A percentile compares a stretch with the other conserved stretches of the same genome.
These are phyloP conservation scores for Microsporum canis DNA, from an alignment of 2,329 filamentous ascomycete genomes.

Conservation along the genomic window DNA sequence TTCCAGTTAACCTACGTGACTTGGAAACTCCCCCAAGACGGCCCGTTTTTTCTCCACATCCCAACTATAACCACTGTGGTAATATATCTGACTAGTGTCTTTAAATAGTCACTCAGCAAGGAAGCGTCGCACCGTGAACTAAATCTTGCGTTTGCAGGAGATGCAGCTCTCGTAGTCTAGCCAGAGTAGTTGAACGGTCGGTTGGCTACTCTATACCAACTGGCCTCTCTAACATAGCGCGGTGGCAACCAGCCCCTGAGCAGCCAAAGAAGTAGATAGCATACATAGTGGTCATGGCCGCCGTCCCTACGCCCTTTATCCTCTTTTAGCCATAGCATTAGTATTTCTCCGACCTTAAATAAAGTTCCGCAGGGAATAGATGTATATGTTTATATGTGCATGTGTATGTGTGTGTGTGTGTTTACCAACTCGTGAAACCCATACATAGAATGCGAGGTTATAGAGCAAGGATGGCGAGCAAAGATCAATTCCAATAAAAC, in stretches of 20 bases:
- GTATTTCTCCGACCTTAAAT: not conserved
- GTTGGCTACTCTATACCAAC: no score
- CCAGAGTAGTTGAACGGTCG: no score
- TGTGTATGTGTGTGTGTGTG: not conserved
- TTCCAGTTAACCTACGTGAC: not conserved
- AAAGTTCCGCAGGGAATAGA: not conserved
- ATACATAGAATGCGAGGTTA: not conserved
- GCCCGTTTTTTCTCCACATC: not conserved
- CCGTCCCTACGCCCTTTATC: not conserved
- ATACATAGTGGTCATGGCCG: no score
- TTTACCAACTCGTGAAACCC: not conserved
- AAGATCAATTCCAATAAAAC: not conserved
- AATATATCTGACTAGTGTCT: not conserved
- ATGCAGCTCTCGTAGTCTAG: no score
- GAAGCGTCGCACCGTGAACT: no score
- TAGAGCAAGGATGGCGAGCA: not conserved
- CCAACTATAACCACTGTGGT: not conserved
- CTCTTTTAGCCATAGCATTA: not conserved
- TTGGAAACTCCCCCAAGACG: not conserved
- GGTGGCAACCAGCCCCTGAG: no score
- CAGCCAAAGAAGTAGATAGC: no score
- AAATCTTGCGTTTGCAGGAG: no score
- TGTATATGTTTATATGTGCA: no score
- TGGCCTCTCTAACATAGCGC: no score
- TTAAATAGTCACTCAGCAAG: not conserved